Percentiles rank a stretch among this genome's conserved stretches.
Evolutionary conservation across 371 early-diverging fungal species (phyloP).

Genomic region (Mortierella sp.): DNA sequence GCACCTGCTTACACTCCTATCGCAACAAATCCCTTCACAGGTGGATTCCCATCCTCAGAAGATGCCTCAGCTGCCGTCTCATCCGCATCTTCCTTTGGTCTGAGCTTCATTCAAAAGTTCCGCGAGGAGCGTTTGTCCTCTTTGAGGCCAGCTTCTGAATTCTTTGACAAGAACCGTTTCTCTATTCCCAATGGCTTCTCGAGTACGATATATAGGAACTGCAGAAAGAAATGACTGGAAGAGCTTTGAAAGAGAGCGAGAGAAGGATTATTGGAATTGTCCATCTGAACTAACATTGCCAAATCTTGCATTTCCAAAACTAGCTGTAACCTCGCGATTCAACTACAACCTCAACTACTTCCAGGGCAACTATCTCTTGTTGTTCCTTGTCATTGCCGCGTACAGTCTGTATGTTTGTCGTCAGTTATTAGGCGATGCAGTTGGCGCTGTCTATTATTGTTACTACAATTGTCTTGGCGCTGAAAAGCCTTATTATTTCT

Average conservation of each 20-base stretch:
- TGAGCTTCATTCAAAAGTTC: constrained; percentile 44
- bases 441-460: too few species aligned
- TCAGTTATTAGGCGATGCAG: too few species aligned
- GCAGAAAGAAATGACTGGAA: too few species aligned
- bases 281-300: background rate
- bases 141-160: constrained; percentile 69
- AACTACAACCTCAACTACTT: constrained; percentile 75
- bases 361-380: constrained; percentile 75
- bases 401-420: constrained; percentile 71
- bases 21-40: constrained; percentile 48
- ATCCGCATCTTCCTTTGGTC: constrained; percentile 33
- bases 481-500: background rate
- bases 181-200: constrained; percentile 66
- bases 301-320: background rate
- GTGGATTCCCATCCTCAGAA: constrained; percentile 39
- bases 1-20: constrained; percentile 54
- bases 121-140: constrained; percentile 53
- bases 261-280: background rate
- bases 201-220: constrained; percentile 49
- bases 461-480: too few species aligned
- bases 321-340: constrained; percentile 57
- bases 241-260: too few species aligned
- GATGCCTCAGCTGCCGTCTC: constrained; percentile 30
- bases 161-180: constrained; percentile 73
- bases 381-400: constrained; percentile 66